Evolutionary conservation across 1,284 basidiomycete genomes (phyloP).

Genomic region (Melampsora americana): DNA sequence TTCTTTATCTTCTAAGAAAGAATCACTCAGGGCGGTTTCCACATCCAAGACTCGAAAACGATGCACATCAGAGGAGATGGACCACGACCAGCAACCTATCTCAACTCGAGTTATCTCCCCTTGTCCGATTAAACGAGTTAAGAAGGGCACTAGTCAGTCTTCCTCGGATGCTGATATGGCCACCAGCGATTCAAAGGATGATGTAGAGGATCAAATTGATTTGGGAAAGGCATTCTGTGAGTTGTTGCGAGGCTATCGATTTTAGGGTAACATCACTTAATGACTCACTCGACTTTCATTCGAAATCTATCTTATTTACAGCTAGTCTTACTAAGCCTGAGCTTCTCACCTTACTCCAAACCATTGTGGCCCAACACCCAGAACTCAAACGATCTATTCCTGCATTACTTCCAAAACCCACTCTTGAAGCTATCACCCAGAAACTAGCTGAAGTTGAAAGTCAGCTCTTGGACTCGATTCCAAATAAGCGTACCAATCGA

Average conservation of each 20-base stretch:
- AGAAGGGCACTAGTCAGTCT: neutral
- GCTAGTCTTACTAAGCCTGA: slow-evolving; percentile 35
- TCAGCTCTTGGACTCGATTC: slow-evolving; percentile 21
- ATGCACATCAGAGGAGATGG: slow-evolving; percentile 25
- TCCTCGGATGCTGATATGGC: neutral
- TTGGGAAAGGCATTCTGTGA: slow-evolving; percentile 27
- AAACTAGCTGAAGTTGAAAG: slow-evolving; percentile 22
- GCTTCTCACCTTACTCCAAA: slow-evolving; percentile 19
- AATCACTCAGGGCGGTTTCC: neutral
- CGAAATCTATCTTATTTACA: neutral
- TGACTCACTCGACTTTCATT: neutral
- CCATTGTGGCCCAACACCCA: slow-evolving; percentile 24
- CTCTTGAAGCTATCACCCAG: slow-evolving; percentile 13
- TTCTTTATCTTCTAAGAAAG: too few relatives aligned
- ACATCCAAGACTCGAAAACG: slow-evolving; percentile 29
- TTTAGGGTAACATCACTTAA: neutral
- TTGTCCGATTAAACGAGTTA: slow-evolving; percentile 24
- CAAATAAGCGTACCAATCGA: slow-evolving; percentile 26
- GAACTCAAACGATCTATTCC: slow-evolving; percentile 31
- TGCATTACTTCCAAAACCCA: slow-evolving; percentile 21
- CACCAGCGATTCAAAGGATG: neutral
- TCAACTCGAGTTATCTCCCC: neutral
- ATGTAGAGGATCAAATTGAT: slow-evolving; percentile 23
- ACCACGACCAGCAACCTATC: neutral
- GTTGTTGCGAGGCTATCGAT: neutral